These are phyloP conservation scores for Panellus pusillus DNA, from an alignment of 768 basidiomycete genomes.

Conservation along the genomic window DNA sequence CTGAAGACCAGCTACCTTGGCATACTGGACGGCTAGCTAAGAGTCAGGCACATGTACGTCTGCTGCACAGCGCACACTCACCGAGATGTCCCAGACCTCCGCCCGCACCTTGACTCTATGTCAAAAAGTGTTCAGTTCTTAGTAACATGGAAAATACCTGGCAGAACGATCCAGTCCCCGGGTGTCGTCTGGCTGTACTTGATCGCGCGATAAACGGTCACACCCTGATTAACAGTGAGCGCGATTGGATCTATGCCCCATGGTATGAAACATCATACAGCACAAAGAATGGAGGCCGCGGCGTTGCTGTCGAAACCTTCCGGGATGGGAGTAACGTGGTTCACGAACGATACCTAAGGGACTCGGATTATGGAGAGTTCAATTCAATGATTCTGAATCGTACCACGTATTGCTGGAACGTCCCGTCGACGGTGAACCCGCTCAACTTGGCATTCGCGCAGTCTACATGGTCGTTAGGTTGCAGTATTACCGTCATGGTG, in stretches of 20 bases:
- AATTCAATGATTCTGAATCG: slow-evolving; percentile 10
- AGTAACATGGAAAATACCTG: slow-evolving; percentile 22
- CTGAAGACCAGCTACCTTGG: slow-evolving; percentile 70
- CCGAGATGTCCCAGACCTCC: slow-evolving; percentile 84
- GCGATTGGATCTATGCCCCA: too few relatives aligned
- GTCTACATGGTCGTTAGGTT: slow-evolving; percentile 33
- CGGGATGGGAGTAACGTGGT: slow-evolving; percentile 80
- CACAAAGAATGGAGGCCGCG: slow-evolving; percentile 78
- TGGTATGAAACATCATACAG: too few relatives aligned
- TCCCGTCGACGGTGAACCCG: slow-evolving; percentile 78
- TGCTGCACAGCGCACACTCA: too few relatives aligned
- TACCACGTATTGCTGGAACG: slow-evolving; percentile 70
- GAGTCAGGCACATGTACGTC: too few relatives aligned
- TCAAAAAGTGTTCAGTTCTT: too few relatives aligned
- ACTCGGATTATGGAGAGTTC: background rate
- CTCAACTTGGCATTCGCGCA: slow-evolving; percentile 60
- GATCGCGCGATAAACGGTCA: slow-evolving; percentile 85
- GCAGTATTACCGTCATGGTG: too few relatives aligned
- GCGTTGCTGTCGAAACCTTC: slow-evolving; percentile 60
- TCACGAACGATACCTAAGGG: slow-evolving; percentile 60
- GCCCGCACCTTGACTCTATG: slow-evolving; percentile 52
- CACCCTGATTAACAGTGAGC: too few relatives aligned
- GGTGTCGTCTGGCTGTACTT: slow-evolving; percentile 65
- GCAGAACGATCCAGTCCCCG: slow-evolving; percentile 76
- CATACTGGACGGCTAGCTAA: slow-evolving; percentile 88